Conservation (phyloP, 1,284 basidiomycete genomes). For the Coniferiporia sulphurascens region DNA sequence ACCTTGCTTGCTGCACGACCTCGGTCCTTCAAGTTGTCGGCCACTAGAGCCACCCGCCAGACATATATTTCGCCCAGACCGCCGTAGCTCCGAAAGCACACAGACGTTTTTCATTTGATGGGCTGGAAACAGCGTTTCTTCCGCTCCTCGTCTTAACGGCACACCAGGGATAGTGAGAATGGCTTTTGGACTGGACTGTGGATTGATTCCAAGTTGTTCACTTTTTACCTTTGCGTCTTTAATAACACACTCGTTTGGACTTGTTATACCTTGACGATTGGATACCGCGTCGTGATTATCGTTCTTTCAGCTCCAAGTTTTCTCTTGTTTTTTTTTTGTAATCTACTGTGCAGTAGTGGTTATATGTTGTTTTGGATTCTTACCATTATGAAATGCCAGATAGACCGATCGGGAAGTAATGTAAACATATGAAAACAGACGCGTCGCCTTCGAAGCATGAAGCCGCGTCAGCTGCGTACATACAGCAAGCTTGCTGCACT, state of each 20-base stretch:
- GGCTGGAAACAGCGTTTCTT: neutral
- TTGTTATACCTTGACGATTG: neutral
- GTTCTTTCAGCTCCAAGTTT: neutral
- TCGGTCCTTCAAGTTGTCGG: neutral
- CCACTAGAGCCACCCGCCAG: neutral
- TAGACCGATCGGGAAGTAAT: too few species aligned
- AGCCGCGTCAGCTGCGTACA: constrained; percentile 12
- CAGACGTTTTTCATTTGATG: neutral
- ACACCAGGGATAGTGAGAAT: too few species aligned
- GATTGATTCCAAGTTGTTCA: too few species aligned
- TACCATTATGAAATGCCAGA: too few species aligned
- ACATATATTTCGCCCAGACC: neutral
- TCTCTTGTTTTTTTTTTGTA: neutral
- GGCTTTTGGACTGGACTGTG: too few species aligned
- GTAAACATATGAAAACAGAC: constrained; percentile 4
- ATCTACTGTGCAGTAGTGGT: neutral
- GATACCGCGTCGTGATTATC: constrained; percentile 3
- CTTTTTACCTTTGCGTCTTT: neutral
- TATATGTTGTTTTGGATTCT: neutral
- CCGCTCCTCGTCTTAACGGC: neutral
- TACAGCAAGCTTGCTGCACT: neutral
- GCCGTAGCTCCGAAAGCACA: too few species aligned
- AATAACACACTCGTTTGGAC: neutral
- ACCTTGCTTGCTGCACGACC: neutral
- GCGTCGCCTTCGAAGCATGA: constrained; percentile 1